phyloP scores from a whole-genome alignment of 306 rosid species.

The Datisca glomerata region DNA sequence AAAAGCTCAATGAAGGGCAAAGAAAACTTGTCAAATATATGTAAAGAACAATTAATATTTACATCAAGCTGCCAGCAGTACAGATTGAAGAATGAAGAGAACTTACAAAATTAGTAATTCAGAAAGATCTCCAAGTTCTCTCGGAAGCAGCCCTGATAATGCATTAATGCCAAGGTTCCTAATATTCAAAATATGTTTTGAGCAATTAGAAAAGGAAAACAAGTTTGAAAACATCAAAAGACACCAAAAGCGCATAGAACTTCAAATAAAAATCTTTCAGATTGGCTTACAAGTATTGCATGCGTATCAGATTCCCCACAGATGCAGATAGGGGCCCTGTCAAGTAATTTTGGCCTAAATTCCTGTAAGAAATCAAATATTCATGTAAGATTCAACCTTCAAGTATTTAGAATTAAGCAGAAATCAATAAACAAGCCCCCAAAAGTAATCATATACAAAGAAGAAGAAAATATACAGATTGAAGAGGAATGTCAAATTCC shows the following conservation, averaged over 20 bases:
- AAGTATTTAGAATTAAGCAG: neutral
- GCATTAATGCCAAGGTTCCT: slow-evolving; percentile 54
- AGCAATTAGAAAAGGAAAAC: slow-evolving; percentile 2
- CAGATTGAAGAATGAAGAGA: neutral
- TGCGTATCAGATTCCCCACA: slow-evolving; percentile 44
- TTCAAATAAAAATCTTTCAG: neutral
- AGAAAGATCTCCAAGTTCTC: slow-evolving; percentile 52
- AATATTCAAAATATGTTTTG: slow-evolving; percentile 2
- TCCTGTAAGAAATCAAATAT: slow-evolving; percentile 32
- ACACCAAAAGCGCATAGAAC: neutral
- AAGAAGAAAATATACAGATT: slow-evolving; percentile 40
- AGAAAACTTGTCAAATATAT: too few species aligned
- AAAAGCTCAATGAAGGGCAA: too few species aligned
- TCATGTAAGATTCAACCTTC: neutral
- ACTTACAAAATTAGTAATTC: slow-evolving; percentile 35
- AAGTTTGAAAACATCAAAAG: neutral
- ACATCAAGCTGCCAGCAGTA: too few species aligned
- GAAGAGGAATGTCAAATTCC: slow-evolving; percentile 57
- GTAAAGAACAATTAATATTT: too few species aligned
- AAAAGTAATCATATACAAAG: neutral
- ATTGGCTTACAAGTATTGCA: slow-evolving; percentile 71
- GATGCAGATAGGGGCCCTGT: slow-evolving; percentile 51
- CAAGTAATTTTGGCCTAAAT: slow-evolving; percentile 48
- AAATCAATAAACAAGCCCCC: neutral
- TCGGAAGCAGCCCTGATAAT: slow-evolving; percentile 66